Base-by-base conservation (phyloP, 2,329 filamentous ascomycete genomes). In the Teratosphaeria epicoccoides region DNA sequence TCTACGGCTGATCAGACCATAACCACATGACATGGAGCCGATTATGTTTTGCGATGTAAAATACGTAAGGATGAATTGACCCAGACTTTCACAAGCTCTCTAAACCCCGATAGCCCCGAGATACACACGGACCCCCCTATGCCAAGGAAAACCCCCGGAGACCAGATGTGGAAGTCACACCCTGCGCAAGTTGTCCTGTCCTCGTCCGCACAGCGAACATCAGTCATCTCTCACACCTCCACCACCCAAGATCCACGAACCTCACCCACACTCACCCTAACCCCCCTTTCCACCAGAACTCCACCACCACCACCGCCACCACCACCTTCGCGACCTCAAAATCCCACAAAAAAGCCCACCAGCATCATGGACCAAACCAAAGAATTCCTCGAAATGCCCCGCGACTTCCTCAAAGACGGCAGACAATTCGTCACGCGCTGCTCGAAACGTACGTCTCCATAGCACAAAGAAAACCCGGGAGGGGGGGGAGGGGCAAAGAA, bases 361-460 rank as follows among this genome's bases (percentile, higher is more conserved):
- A 33, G 17, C 29, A n/a, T n/a, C 7, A 67, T 67, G 65, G 83
- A 85, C 68, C 78, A 83, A 68, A 69, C 86, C 62, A 81, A 85
- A 70, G 82, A 86, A 66, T 73, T 87, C 63, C 77, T 85, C 66
- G 84, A 87, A 60, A 77, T 82, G 66, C 82, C 82, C 61, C 74
- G 75, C 66, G 80, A 84, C 70, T 85, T 85, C 68, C 67, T 82
- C 59, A 71, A 72, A 63, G 73, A 76, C 61, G 73, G 73, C 57
- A 68, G 72, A 49, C 68, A 70, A 45, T 76, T 76, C 68, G 63
- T 76, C 56, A 74, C 74, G 60, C 63, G 73, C 54, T 76, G 73
- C 69, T 73, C 69, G 59, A 76, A 75, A 66, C 72, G 68, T 70
- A 62, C 46, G 67, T 64, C 43, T 4, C n/a, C 33, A 6, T 28